phyloP scores from a whole-genome alignment of 2,329 filamentous ascomycete genomes.

The Penicillium hordei region DNA sequence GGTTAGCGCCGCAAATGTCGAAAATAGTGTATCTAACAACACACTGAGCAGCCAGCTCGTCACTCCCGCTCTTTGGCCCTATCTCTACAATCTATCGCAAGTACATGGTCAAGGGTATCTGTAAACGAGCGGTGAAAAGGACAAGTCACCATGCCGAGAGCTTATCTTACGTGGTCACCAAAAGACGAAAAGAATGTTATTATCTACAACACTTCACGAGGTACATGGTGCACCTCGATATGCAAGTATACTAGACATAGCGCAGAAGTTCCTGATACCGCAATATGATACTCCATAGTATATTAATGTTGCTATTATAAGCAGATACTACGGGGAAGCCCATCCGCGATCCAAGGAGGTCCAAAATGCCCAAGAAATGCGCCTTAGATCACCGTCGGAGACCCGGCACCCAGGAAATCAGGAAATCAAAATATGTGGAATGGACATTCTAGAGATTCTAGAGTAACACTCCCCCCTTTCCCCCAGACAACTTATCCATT shows the following conservation, averaged over 20 bases:
- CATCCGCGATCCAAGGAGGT: conserved; percentile 1
- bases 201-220: conserved; percentile 1
- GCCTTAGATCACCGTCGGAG: conserved; percentile 3
- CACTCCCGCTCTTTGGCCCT: neutral
- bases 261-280: neutral
- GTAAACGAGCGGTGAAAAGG: conserved; percentile 10
- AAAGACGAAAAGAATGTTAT: neutral
- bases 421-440: conserved; percentile 5
- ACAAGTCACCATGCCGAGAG: conserved; percentile 6
- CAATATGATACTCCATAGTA: neutral
- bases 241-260: conserved; percentile 2
- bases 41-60: conserved; percentile 5
- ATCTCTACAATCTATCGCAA: neutral
- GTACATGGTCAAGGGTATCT: neutral
- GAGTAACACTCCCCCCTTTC: conserved; percentile 4
- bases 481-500: neutral
- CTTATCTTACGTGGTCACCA: conserved; percentile 1
- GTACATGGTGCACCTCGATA: neutral
- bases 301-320: neutral
- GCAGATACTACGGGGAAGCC: neutral
- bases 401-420: conserved; percentile 15
- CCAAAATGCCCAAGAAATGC: neutral
- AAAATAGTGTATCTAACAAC: neutral
- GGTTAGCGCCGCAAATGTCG: neutral
- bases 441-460: conserved; percentile 11